These are phyloP conservation scores for Punica granatum DNA, from an alignment of 345 rosid species.

Conservation along the genomic window DNA sequence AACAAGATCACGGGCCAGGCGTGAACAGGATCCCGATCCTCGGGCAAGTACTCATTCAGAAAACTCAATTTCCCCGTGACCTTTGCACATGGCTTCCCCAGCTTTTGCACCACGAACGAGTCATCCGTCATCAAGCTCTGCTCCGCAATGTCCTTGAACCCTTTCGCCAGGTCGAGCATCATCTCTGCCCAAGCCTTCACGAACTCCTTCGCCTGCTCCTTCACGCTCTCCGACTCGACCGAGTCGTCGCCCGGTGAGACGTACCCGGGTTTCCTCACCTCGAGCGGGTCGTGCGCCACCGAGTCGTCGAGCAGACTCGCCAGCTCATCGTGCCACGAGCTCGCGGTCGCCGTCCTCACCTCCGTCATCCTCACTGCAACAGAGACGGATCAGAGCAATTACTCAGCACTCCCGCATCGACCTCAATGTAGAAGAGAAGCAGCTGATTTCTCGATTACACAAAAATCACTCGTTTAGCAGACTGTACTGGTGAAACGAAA, in stretches of 20 bases:
- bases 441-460: neutral
- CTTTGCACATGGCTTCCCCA: constrained; percentile 57
- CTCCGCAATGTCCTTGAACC: constrained; percentile 54
- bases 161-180: constrained; percentile 71
- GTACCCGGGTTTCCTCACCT: constrained; percentile 9
- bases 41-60: constrained; percentile 85
- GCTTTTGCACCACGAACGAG: constrained; percentile 63
- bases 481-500: neutral
- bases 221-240: constrained; percentile 46
- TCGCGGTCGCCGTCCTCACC: constrained; percentile 30
- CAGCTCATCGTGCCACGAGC: constrained; percentile 74
- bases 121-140: constrained; percentile 65
- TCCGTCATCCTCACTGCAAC: constrained; percentile 46
- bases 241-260: constrained; percentile 14
- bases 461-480: neutral
- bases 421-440: neutral
- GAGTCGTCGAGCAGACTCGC: constrained; percentile 53
- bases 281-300: constrained; percentile 29
- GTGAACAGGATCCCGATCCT: constrained; percentile 87
- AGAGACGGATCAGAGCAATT: neutral
- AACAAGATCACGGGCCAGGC: constrained; percentile 82
- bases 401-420: neutral
- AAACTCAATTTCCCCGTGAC: constrained; percentile 53
- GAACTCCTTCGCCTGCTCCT: constrained; percentile 64
- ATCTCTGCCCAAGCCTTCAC: constrained; percentile 89